Evolutionary conservation across 495 filamentous ascomycete genomes (phyloP).

Genomic region (Darksidea phi): DNA sequence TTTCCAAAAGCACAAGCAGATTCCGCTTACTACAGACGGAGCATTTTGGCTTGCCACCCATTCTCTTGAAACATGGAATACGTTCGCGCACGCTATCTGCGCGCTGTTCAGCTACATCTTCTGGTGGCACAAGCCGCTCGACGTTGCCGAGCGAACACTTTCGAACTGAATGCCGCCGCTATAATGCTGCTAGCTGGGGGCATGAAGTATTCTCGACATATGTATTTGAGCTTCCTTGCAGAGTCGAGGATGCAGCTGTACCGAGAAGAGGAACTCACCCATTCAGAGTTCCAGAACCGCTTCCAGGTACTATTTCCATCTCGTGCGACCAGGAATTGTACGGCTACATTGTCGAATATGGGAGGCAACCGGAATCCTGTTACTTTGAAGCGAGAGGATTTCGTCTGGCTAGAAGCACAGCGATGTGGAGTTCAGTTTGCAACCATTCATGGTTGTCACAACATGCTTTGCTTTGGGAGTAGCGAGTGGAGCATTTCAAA

Average conservation of each 20-base stretch:
- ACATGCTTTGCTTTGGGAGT: background rate
- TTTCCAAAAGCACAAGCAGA: background rate
- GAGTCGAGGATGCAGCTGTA: background rate
- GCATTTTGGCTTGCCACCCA: constrained; percentile 23
- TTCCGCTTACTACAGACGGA: constrained; percentile 33
- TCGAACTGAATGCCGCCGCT: background rate
- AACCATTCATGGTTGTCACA: too few species aligned
- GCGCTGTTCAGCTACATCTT: constrained; percentile 45
- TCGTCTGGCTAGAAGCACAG: too few species aligned
- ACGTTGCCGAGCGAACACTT: constrained; percentile 37
- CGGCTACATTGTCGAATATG: too few species aligned
- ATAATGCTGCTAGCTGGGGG: background rate
- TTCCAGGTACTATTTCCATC: too few species aligned
- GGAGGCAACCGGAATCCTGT: too few species aligned
- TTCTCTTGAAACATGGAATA: constrained; percentile 48
- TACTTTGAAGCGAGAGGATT: too few species aligned
- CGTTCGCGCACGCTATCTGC: constrained; percentile 46
- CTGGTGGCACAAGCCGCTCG: constrained; percentile 49
- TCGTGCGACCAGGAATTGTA: too few species aligned
- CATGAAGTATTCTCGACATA: background rate
- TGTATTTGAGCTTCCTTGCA: background rate
- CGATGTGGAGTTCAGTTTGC: too few species aligned
- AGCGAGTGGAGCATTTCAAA: background rate
- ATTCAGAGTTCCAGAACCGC: too few species aligned
- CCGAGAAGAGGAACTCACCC: background rate